phyloP scores from a whole-genome alignment of 805 yeast species.

The Tetrapisispora fleetii region DNA sequence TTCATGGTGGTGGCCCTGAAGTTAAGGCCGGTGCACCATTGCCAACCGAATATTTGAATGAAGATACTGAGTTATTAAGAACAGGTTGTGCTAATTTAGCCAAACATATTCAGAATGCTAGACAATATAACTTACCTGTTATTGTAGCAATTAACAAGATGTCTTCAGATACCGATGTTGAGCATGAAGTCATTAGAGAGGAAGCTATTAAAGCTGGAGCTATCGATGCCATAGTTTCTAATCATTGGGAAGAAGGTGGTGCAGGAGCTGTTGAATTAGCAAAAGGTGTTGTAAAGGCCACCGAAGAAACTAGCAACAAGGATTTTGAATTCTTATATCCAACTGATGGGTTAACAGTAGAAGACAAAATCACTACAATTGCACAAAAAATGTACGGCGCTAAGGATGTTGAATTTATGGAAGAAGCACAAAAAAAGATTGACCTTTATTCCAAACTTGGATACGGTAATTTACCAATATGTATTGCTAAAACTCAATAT shows the following conservation, averaged over 20 bases:
- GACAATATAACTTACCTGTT: slow-evolving; percentile 63
- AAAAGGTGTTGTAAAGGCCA: slow-evolving; percentile 54
- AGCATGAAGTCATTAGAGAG: slow-evolving; percentile 57
- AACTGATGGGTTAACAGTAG: slow-evolving; percentile 46
- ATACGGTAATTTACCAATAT: slow-evolving; percentile 66
- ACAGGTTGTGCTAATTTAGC: slow-evolving; percentile 67
- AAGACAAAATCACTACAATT: slow-evolving; percentile 55
- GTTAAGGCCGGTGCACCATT: slow-evolving; percentile 77
- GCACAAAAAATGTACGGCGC: slow-evolving; percentile 77
- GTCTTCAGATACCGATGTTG: slow-evolving; percentile 61
- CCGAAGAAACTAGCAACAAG: slow-evolving; percentile 35
- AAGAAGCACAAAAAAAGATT: slow-evolving; percentile 60
- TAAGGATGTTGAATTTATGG: slow-evolving; percentile 55
- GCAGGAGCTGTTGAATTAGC: slow-evolving; percentile 70
- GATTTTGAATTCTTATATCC: slow-evolving; percentile 50
- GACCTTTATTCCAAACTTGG: slow-evolving; percentile 64
- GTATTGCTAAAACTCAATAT: slow-evolving; percentile 81
- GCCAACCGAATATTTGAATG: slow-evolving; percentile 63
- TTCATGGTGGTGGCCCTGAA: slow-evolving; percentile 85
- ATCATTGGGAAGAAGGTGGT: slow-evolving; percentile 87
- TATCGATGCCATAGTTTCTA: slow-evolving; percentile 63
- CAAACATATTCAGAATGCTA: slow-evolving; percentile 68
- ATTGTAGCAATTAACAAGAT: slow-evolving; percentile 76
- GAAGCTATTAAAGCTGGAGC: slow-evolving; percentile 73
- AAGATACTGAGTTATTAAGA: slow-evolving; percentile 57